These are phyloP conservation scores for Rasamsonia emersonii DNA, from an alignment of 2,329 filamentous ascomycete genomes.

Conservation along the genomic window DNA sequence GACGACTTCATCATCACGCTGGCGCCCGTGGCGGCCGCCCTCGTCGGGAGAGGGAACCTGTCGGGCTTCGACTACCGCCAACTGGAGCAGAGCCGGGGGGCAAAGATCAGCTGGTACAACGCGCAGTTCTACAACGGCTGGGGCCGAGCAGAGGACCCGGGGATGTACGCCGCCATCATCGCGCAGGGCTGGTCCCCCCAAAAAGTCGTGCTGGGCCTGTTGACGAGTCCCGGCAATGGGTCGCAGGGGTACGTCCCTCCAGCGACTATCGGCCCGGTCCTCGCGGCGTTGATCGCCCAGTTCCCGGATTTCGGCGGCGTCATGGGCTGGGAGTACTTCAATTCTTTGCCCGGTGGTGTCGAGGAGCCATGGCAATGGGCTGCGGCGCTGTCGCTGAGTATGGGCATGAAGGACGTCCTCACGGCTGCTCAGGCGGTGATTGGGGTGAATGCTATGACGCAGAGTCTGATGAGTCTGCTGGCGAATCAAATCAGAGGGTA, in stretches of 20 bases:
- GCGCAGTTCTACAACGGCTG: conserved; percentile 90
- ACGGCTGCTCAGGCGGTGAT: conserved; percentile 23
- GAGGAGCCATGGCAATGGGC: conserved; percentile 71
- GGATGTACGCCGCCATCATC: conserved; percentile 35
- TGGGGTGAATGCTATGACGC: conserved; percentile 20
- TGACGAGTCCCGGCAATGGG: conserved; percentile 72
- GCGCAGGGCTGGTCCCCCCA: conserved; percentile 59
- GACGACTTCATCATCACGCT: conserved; percentile 65
- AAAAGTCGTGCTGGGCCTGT: conserved; percentile 69
- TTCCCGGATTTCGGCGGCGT: conserved; percentile 73
- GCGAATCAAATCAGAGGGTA: conserved; percentile 21
- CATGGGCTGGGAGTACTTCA: conserved; percentile 96
- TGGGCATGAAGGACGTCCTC: conserved; percentile 34
- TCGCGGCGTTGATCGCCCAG: conserved; percentile 48
- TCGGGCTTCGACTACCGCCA: conserved; percentile 74
- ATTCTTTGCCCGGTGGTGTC: conserved; percentile 58
- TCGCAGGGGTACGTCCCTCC: conserved; percentile 53
- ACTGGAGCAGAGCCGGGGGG: conserved; percentile 59
- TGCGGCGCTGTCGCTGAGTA: conserved; percentile 50
- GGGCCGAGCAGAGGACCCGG: conserved; percentile 53
- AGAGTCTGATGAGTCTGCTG: conserved; percentile 21
- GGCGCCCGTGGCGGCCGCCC: conserved; percentile 70
- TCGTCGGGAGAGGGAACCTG: conserved; percentile 54
- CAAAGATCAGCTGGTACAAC: conserved; percentile 76
- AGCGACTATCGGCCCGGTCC: conserved; percentile 47